phyloP scores from a whole-genome alignment of 768 basidiomycete species.

The Artomyces pyxidatus region DNA sequence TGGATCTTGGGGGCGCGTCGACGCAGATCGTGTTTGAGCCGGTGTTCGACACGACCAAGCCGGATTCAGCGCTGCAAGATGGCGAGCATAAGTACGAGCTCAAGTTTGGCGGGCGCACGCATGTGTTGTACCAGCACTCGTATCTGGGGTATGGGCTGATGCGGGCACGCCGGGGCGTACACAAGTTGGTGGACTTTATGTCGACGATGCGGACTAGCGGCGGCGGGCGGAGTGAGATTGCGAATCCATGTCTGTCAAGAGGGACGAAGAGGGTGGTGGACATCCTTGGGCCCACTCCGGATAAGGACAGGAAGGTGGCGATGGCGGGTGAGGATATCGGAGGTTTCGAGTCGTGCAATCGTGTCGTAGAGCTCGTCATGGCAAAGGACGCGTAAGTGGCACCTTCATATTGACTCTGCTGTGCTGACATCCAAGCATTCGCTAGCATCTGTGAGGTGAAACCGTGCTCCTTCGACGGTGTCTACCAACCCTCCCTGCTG shows the following conservation, averaged over 20 bases:
- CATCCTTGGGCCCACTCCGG: constrained; percentile 41
- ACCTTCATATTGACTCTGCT: not conserved
- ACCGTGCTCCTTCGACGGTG: constrained; percentile 95
- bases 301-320: constrained; percentile 50
- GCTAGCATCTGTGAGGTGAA: constrained; percentile 76
- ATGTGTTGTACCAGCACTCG: constrained; percentile 92
- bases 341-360: constrained; percentile 77
- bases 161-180: constrained; percentile 76
- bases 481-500: constrained; percentile 89
- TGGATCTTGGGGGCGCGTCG: constrained; percentile 94
- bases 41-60: constrained; percentile 35
- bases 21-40: constrained; percentile 98
- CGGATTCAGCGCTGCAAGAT: constrained; percentile 41
- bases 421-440: not conserved
- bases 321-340: constrained; percentile 84
- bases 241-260: constrained; percentile 78
- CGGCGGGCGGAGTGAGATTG: constrained; percentile 32
- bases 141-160: constrained; percentile 96
- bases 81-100: constrained; percentile 93
- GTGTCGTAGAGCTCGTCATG: constrained; percentile 80
- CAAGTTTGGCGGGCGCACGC: constrained; percentile 57
- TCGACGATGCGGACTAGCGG: constrained; percentile 32
- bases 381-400: constrained; percentile 84
- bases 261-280: constrained; percentile 57
- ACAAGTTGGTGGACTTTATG: constrained; percentile 89